Evolutionary conservation across 2,329 filamentous ascomycete genomes (phyloP).

Genomic region (Cercospora brassicicola): DNA sequence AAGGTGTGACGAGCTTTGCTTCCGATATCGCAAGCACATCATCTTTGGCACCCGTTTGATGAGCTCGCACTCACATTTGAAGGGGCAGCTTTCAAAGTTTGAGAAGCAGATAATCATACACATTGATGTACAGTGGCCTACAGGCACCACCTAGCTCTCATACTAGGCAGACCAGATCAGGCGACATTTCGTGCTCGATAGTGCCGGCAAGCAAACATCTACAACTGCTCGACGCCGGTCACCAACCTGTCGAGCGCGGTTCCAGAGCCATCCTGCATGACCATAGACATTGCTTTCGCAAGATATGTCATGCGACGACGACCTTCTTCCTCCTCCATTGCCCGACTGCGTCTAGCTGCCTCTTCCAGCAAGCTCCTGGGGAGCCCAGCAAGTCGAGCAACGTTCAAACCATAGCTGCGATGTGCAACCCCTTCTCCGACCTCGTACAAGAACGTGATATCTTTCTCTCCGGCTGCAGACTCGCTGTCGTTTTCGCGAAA

Average conservation of each 20-base stretch:
- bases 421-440: slow-evolving; percentile 88
- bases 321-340: slow-evolving; percentile 74
- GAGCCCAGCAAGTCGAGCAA: slow-evolving; percentile 80
- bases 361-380: slow-evolving; percentile 74
- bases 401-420: slow-evolving; percentile 90
- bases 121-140: neutral
- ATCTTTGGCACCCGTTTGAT: neutral
- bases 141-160: too few relatives aligned
- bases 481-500: slow-evolving; percentile 65
- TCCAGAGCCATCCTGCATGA: slow-evolving; percentile 28
- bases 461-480: slow-evolving; percentile 56
- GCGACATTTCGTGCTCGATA: neutral
- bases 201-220: neutral
- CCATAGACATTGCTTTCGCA: slow-evolving; percentile 24
- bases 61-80: neutral
- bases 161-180: neutral
- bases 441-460: slow-evolving; percentile 94
- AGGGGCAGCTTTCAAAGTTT: neutral
- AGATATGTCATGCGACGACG: slow-evolving; percentile 58
- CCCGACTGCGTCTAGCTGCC: slow-evolving; percentile 73
- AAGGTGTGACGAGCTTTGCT: neutral
- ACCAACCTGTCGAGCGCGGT: slow-evolving; percentile 44
- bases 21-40: slow-evolving; percentile 6
- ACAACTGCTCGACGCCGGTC: slow-evolving; percentile 48
- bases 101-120: neutral